A percentile compares a stretch with the other conserved stretches of the same genome.
Evolutionary conservation across 2,329 filamentous ascomycete genomes (phyloP).

Genomic region (Eurotiales sp.): DNA sequence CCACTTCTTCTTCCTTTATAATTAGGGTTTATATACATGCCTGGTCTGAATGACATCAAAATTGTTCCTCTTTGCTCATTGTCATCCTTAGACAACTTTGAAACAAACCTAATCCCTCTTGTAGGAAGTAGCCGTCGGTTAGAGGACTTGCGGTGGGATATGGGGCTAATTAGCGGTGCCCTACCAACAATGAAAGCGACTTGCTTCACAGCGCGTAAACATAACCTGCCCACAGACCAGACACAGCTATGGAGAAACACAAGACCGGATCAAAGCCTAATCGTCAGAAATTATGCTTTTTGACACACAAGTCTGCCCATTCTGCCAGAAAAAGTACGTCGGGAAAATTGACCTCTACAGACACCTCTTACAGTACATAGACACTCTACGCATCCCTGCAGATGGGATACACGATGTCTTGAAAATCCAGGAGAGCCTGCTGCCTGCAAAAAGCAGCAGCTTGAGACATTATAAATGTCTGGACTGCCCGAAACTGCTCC

Average conservation of each 20-base stretch:
- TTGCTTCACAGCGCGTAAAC: neutral
- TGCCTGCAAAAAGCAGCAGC: neutral
- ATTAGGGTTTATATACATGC: neutral
- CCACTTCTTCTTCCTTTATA: neutral
- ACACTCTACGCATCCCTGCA: neutral
- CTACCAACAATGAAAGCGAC: too few species aligned
- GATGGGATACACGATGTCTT: slow-evolving; percentile 3
- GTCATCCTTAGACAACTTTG: too few species aligned
- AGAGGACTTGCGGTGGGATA: too few species aligned
- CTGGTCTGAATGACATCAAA: too few species aligned
- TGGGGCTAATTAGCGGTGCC: too few species aligned
- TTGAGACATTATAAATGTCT: neutral
- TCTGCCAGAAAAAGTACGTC: neutral
- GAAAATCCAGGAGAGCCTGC: neutral
- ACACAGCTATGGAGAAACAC: neutral
- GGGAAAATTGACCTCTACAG: neutral
- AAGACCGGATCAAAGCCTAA: neutral
- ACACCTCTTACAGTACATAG: neutral
- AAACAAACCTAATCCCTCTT: too few species aligned
- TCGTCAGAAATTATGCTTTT: neutral
- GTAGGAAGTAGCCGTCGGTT: too few species aligned
- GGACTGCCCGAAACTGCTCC: neutral
- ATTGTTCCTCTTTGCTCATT: too few species aligned
- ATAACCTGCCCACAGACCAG: neutral
- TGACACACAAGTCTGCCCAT: neutral